A percentile compares a stretch with the other conserved stretches of the same genome.
These are phyloP conservation scores for Fraxinus velutina DNA, from an alignment of 305 asterid species.

Conservation along the genomic window DNA sequence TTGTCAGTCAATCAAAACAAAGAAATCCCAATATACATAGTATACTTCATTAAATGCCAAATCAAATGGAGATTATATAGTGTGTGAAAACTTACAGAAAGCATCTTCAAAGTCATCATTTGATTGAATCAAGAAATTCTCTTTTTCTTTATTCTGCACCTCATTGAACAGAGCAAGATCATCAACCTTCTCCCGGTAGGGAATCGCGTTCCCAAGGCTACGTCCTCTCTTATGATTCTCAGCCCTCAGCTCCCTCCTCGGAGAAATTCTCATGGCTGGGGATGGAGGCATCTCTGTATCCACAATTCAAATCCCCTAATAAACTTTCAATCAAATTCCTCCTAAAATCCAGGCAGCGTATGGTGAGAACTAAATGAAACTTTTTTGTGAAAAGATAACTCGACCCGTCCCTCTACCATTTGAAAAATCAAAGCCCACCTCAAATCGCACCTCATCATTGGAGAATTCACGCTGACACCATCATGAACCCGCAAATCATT, in stretches of 20 bases:
- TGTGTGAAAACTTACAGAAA: slow-evolving; percentile 46
- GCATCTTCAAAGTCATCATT: slow-evolving; percentile 63
- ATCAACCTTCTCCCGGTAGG: slow-evolving; percentile 62
- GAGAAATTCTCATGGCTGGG: slow-evolving; percentile 73
- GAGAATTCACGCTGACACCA: slow-evolving; percentile 14
- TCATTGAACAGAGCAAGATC: slow-evolving; percentile 94
- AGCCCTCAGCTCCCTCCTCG: slow-evolving; percentile 66
- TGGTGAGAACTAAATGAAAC: slow-evolving; percentile 17
- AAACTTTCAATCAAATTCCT: slow-evolving; percentile 34
- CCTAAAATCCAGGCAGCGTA: slow-evolving; percentile 28
- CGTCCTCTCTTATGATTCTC: slow-evolving; percentile 85
- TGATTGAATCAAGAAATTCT: slow-evolving; percentile 79
- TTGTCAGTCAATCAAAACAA: slow-evolving; percentile 29
- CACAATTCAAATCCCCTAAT: slow-evolving; percentile 20
- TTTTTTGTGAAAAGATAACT: background rate
- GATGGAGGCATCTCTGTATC: slow-evolving; percentile 73
- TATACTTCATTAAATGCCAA: slow-evolving; percentile 17
- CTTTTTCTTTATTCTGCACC: slow-evolving; percentile 79
- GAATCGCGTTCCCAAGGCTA: slow-evolving; percentile 77
- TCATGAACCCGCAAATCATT: slow-evolving; percentile 17
- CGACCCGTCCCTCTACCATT: slow-evolving; percentile 23
- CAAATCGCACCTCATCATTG: slow-evolving; percentile 22
- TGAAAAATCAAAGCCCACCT: slow-evolving; percentile 27
- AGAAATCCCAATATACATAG: slow-evolving; percentile 9
- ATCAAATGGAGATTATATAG: slow-evolving; percentile 15